Evolutionary conservation across 441 rosid genomes (phyloP).

Genomic region (Corymbia calophylla): DNA sequence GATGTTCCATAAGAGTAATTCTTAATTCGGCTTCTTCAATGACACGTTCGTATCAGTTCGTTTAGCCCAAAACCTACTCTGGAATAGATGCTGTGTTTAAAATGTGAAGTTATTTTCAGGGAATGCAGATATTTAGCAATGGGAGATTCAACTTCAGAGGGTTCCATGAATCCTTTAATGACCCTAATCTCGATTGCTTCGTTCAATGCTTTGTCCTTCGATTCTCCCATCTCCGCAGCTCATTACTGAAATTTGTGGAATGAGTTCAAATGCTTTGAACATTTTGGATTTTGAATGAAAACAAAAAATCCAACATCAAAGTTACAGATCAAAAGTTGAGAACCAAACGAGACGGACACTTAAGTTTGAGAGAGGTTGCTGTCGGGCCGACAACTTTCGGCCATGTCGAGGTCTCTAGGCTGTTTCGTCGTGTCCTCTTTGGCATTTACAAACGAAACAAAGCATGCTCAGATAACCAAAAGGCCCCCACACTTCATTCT

Average conservation of each 20-base stretch:
- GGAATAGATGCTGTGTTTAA: not conserved
- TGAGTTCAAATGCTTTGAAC: not conserved
- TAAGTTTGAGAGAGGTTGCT: not conserved
- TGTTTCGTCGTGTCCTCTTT: not conserved
- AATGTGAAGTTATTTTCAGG: not conserved
- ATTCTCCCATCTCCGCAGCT: constrained; percentile 47
- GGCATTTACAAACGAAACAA: not conserved
- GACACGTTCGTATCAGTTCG: not conserved
- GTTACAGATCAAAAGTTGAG: not conserved
- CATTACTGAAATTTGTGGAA: not conserved
- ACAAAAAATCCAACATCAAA: not conserved
- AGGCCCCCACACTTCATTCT: not conserved
- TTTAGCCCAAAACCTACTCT: not conserved
- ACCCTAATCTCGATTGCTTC: constrained; percentile 51
- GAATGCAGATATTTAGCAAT: not conserved
- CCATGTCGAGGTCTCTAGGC: not conserved
- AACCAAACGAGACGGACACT: not conserved
- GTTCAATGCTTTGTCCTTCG: constrained; percentile 45
- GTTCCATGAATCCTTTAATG: constrained; percentile 32
- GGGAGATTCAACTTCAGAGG: constrained; percentile 47
- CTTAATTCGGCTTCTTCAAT: not conserved
- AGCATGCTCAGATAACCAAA: not conserved
- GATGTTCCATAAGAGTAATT: constrained; percentile 26
- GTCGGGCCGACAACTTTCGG: not conserved
- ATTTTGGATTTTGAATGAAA: not conserved